A percentile compares a stretch with the other conserved stretches of the same genome.
phyloP scores from a whole-genome alignment of 2,329 filamentous ascomycete species.

The Aspergillaceae sp. region DNA sequence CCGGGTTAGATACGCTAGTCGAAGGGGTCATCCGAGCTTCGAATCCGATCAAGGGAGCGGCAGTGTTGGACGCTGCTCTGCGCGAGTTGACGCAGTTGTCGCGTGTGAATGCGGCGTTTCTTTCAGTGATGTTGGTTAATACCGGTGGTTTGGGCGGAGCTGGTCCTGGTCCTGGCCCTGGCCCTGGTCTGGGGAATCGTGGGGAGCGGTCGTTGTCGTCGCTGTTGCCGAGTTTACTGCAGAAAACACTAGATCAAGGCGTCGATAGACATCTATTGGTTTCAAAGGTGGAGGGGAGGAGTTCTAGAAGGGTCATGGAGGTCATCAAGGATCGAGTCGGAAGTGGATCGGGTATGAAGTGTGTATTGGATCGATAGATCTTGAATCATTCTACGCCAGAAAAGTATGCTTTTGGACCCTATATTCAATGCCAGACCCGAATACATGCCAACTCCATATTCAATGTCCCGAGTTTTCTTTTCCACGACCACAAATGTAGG shows the following conservation, averaged over 20 bases:
- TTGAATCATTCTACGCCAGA: not conserved
- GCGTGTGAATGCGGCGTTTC: constrained; percentile 16
- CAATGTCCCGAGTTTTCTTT: not conserved
- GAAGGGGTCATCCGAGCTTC: constrained; percentile 31
- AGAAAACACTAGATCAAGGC: constrained; percentile 30
- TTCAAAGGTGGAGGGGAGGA: constrained; percentile 19
- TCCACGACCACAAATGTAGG: not conserved
- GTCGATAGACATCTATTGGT: constrained; percentile 33
- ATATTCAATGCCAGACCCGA: not conserved
- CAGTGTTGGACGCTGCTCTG: constrained; percentile 23
- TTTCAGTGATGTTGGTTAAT: constrained; percentile 32
- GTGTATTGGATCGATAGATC: constrained; percentile 16
- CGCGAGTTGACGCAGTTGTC: constrained; percentile 27
- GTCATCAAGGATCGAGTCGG: constrained; percentile 34
- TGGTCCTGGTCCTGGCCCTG: not conserved
- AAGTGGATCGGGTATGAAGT: constrained; percentile 29
- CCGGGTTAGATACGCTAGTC: constrained; percentile 29
- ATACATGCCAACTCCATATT: not conserved
- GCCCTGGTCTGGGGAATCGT: not conserved
- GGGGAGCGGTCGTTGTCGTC: not conserved
- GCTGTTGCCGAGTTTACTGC: constrained; percentile 23
- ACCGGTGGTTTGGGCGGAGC: constrained; percentile 21
- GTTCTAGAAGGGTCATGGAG: constrained; percentile 21
- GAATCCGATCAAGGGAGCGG: constrained; percentile 27
- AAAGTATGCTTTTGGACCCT: too few relatives aligned